Evolutionary conservation across 225 moss, liverwort and hornwort species (phyloP).

Genomic region (Climacium dendroides): DNA sequence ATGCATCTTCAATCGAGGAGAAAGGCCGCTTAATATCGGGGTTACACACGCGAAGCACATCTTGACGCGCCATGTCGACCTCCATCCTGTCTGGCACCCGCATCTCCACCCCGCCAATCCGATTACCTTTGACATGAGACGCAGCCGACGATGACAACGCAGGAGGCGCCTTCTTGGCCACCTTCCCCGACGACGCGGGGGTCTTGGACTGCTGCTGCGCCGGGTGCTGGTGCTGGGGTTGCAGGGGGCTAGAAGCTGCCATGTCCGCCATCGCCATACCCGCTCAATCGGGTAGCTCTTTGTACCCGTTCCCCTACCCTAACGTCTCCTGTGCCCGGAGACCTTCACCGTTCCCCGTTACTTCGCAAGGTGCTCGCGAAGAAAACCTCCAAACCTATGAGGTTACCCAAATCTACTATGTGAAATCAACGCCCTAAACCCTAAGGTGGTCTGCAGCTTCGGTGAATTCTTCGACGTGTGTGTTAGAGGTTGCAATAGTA

Average conservation of each 20-base stretch:
- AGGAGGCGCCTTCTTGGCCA: conserved; percentile 38
- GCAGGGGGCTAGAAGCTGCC: conserved; percentile 44
- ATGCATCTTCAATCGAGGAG: conserved; percentile 82
- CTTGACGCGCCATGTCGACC: conserved; percentile 91
- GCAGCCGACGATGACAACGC: neutral
- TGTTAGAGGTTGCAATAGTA: neutral
- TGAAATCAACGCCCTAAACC: neutral
- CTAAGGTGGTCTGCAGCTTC: neutral
- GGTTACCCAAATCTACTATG: neutral
- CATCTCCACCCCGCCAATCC: conserved; percentile 43
- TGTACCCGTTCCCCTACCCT: neutral
- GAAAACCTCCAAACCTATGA: neutral
- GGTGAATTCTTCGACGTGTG: neutral
- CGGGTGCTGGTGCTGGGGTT: conserved; percentile 17
- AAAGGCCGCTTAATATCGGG: conserved; percentile 81
- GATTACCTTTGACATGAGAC: conserved; percentile 16
- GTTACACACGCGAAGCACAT: conserved; percentile 64
- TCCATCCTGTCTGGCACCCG: conserved; percentile 60
- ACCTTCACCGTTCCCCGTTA: neutral
- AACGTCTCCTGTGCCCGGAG: neutral
- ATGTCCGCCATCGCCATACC: conserved; percentile 64
- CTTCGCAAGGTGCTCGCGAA: neutral
- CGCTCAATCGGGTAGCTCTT: neutral
- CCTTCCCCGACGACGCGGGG: conserved; percentile 47
- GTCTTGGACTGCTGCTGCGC: conserved; percentile 36